phyloP scores from a whole-genome alignment of 2,329 filamentous ascomycete species.

The Ophiostoma australiae region DNA sequence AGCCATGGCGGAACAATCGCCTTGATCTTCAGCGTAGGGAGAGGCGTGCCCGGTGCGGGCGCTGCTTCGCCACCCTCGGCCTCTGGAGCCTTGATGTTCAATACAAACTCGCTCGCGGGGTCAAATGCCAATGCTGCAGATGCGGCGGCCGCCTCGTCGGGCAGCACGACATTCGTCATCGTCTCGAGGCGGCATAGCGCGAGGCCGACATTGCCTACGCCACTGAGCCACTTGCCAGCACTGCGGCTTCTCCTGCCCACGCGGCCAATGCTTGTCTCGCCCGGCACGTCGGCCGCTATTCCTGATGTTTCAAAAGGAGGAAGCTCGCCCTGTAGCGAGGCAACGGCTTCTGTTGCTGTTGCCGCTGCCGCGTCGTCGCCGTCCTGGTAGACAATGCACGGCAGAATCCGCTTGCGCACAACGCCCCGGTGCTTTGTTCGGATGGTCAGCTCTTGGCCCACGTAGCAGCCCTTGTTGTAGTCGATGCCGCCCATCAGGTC shows the following conservation, averaged over 20 bases:
- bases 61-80: conserved; percentile 30
- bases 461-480: conserved; percentile 94
- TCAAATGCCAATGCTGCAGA: conserved; percentile 55
- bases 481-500: conserved; percentile 82
- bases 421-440: conserved; percentile 92
- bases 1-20: conserved; percentile 82
- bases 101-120: conserved; percentile 57
- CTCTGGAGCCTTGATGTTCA: conserved; percentile 39
- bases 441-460: conserved; percentile 94
- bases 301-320: not conserved
- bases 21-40: conserved; percentile 56
- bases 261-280: conserved; percentile 47
- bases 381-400: conserved; percentile 64
- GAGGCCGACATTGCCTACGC: conserved; percentile 76
- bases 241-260: conserved; percentile 58
- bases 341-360: conserved; percentile 33
- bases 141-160: conserved; percentile 59
- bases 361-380: conserved; percentile 32
- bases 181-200: conserved; percentile 81
- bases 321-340: conserved; percentile 45
- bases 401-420: conserved; percentile 82
- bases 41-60: conserved; percentile 30
- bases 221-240: conserved; percentile 73
- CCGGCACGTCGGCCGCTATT: conserved; percentile 39
- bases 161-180: conserved; percentile 74